Evolutionary conservation across 129 eudicot genomes (phyloP), one percentile per base, ranked within the genome.

Genomic region (Rutidosis leptorrhynchoides): DNA sequence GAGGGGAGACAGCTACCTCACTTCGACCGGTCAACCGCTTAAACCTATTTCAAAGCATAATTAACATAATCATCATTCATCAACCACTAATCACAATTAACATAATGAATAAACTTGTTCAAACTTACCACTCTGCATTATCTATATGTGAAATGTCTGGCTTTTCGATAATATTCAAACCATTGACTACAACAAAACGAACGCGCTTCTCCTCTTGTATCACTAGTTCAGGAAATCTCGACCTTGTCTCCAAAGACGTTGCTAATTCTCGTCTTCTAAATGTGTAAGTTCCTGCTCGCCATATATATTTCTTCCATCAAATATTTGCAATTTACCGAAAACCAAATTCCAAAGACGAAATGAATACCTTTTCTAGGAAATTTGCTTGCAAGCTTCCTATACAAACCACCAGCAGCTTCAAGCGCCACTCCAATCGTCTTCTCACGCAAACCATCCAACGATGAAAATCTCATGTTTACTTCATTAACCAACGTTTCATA

Each of bases 401-500:
- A 94, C 74, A 94, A 72, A 45, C 99, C 99, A 72, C 99, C 99
- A 64, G 99, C 91, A 28, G 99, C 99, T 84, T 94, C 99, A 58
- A 89, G 99, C 74, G 97, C 97, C 30, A 89, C 97, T 37, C 93
- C 89, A 21, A 94, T 79, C 32, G 93, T 82, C 77, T 94, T 94
- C 57, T 89, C 99, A 42, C 84, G 93, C 78, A 82, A 76, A 54
- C 95, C 90, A 76, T 84, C 81, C 73, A 89, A 62, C 17, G 97
- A 78, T 61, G 88, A 71, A 68, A 90, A 78, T 71, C 93, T 85
- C 74, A 81, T 65, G 42, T 90, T 87, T 58, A 81, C 96, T 79
- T 90, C 99, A 81, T 73, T 81, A 51, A 75, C 97, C 64, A 94
- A 78, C 12, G 93, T 94, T 75, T 89, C 99, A 65, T 94, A 94